Evolutionary conservation across 2,329 filamentous ascomycete genomes (phyloP).

Genomic region (Aspergillus oerlinghausenensis): DNA sequence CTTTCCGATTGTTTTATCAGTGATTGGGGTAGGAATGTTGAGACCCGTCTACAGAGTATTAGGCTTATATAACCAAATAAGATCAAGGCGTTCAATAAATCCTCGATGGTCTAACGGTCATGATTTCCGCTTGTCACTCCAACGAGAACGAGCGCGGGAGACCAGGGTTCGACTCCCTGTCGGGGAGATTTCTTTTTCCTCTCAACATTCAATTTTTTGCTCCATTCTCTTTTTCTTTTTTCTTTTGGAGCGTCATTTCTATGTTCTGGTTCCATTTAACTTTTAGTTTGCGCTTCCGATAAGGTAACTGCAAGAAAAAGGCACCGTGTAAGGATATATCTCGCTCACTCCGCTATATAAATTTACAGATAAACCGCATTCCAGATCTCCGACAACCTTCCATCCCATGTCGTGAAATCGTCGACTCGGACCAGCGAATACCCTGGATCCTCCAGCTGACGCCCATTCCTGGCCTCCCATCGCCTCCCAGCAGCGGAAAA

Average conservation of each 20-base stretch:
- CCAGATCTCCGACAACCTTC: conserved; percentile 3
- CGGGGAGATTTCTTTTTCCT: neutral
- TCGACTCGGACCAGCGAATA: neutral
- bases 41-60: too few relatives aligned
- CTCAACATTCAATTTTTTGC: neutral
- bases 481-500: neutral
- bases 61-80: neutral
- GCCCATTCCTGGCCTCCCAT: neutral
- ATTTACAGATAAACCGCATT: conserved; percentile 1
- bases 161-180: neutral
- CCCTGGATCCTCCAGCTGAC: neutral
- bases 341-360: neutral
- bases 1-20: too few relatives aligned
- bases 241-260: neutral
- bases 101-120: neutral
- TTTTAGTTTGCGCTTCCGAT: too few relatives aligned
- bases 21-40: too few relatives aligned
- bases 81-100: neutral
- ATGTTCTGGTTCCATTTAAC: too few relatives aligned
- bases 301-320: too few relatives aligned
- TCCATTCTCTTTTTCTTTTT: neutral
- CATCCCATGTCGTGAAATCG: conserved; percentile 5
- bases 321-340: neutral
- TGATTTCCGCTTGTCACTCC: neutral
- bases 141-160: neutral